Base-by-base conservation (phyloP, 1,284 basidiomycete species). In the Macrocystidia cucumis region DNA sequence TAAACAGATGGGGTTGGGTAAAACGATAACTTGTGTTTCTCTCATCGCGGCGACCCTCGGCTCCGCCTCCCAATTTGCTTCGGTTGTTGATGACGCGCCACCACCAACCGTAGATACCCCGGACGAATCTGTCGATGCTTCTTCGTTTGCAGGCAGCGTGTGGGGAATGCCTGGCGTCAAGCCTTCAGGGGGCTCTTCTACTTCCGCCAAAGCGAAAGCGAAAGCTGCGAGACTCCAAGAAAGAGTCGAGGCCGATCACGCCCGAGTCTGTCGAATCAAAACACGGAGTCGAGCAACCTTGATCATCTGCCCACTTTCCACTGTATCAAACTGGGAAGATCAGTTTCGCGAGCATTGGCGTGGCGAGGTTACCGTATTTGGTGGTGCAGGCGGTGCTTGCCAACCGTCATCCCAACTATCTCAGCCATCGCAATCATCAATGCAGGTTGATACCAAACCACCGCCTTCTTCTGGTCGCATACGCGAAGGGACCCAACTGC, bases 251-350 rank as follows among this genome's bases (percentile, higher is more conserved):
- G 72, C 74, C n/a, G 72, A 78, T 28, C 78, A 81, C 45, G 63
- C 69, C 9, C 70, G 89, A 41, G 67, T 72, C 23, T 76, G 78
- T 47, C 74, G 84, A 16, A 79, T 96, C 48, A 85, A 85, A 55
- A 62, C 69, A 19, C 80, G 82, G 46, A 90, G 86, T 49, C 78
- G 91, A 29, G 96, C 86, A 5, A 98, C 96, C 1, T 63, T 99
- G n/a, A 89, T 99, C 46, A 77, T 99, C 17, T 98, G 96, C 49
- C 96, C 96, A 5, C 69, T 99, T 36, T 95, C 91, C 14, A 97
- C 96, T 1, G 90, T 99, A 1, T 81, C 89, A 30, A 98, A 98
- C 53, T 99, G 96, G 96, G 95, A 98, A 60, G 91, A 96, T 44
- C 96, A 99, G 58, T 88, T 98, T 55, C 76, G 82, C 41, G 93